A percentile compares a stretch with the other conserved stretches of the same genome.
Evolutionary conservation across 2,329 filamentous ascomycete species (phyloP).

Genomic region (Dichotomopilus funicola): DNA sequence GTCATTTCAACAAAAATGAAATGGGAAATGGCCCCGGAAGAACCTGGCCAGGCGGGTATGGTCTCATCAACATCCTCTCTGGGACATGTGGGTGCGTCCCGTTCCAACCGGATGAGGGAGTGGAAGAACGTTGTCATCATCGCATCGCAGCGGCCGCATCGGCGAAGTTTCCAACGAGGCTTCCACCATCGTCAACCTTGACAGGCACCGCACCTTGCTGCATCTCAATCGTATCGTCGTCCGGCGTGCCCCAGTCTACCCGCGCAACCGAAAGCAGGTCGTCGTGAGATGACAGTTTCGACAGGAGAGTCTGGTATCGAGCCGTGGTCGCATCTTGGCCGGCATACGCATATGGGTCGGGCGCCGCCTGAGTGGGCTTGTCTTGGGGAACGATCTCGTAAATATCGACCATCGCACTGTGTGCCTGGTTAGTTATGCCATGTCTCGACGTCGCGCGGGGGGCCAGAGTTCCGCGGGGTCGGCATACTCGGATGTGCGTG

Average conservation of each 20-base stretch:
- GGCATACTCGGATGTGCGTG: constrained; percentile 56
- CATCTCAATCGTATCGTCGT: constrained; percentile 44
- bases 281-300: constrained; percentile 48
- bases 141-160: constrained; percentile 51
- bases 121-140: constrained; percentile 15
- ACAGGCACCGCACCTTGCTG: constrained; percentile 33
- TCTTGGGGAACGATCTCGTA: constrained; percentile 57
- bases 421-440: constrained; percentile 21
- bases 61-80: no score
- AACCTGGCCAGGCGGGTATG: no score
- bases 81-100: no score
- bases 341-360: constrained; percentile 36
- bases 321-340: constrained; percentile 50
- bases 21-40: no score
- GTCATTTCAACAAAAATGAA: no score
- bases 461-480: background rate
- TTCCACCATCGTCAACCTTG: constrained; percentile 35
- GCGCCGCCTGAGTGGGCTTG: constrained; percentile 30
- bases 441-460: constrained; percentile 1
- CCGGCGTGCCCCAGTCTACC: constrained; percentile 48
- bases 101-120: no score
- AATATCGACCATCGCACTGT: constrained; percentile 61
- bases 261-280: constrained; percentile 39
- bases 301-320: constrained; percentile 56
- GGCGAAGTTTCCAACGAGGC: constrained; percentile 54